These are phyloP conservation scores for Kurtzmaniella fragi DNA, from an alignment of 805 yeast genomes.

Conservation along the genomic window DNA sequence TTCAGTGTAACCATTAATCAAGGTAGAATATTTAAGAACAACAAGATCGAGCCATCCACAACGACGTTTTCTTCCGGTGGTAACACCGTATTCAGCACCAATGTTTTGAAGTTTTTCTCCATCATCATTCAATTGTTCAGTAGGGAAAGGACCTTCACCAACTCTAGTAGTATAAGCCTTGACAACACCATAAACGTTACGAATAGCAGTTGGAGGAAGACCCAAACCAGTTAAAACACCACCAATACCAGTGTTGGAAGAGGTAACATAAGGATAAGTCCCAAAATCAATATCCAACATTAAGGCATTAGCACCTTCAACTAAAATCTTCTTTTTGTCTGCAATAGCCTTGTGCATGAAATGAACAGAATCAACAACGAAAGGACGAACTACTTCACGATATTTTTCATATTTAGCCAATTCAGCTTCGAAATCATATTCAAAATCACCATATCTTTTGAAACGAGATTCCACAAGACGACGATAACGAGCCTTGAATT, in stretches of 20 bases:
- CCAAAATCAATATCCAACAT: conserved; percentile 98
- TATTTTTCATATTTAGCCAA: conserved; percentile 69
- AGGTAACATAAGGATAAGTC: conserved; percentile 96
- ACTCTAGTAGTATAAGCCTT: conserved; percentile 98
- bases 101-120: conserved; percentile 87
- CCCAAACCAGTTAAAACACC: conserved; percentile 98
- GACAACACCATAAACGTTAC: conserved; percentile 88
- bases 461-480: conserved; percentile 76
- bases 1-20: conserved; percentile 92
- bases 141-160: conserved; percentile 99
- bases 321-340: conserved; percentile 77
- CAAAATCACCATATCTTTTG: conserved; percentile 91
- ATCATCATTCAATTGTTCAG: conserved; percentile 83
- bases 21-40: conserved; percentile 83
- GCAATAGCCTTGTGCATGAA: conserved; percentile 76
- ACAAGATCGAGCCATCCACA: conserved; percentile 99
- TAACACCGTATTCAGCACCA: conserved; percentile 96
- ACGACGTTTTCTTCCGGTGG: conserved; percentile 98
- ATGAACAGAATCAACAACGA: conserved; percentile 87
- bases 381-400: conserved; percentile 75
- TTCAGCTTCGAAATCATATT: conserved; percentile 78
- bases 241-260: conserved; percentile 94
- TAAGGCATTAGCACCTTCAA: conserved; percentile 97
- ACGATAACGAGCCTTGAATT: conserved; percentile 72
- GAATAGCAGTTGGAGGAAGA: conserved; percentile 82